Percentiles rank a stretch among this genome's conserved stretches.
These are phyloP conservation scores for Byssothecium circinans DNA, from an alignment of 2,329 filamentous ascomycete species.

Conservation along the genomic window DNA sequence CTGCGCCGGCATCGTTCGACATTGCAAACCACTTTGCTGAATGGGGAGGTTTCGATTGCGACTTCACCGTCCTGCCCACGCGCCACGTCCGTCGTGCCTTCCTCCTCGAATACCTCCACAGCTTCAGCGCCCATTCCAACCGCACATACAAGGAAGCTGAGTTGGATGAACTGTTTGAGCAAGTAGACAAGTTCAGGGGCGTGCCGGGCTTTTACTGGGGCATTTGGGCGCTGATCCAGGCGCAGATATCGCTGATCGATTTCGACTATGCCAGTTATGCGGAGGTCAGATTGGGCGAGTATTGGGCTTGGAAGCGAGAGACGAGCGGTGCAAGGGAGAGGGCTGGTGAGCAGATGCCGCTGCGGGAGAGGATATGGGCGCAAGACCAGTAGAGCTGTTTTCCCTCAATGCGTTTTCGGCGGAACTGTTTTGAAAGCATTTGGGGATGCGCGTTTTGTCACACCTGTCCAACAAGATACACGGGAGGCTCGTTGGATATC, in stretches of 20 bases:
- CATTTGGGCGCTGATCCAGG: slow-evolving; percentile 94
- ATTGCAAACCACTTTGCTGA: slow-evolving; percentile 98
- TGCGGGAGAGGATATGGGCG: slow-evolving; percentile 81
- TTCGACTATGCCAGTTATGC: slow-evolving; percentile 96
- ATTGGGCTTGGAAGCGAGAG: slow-evolving; percentile 87
- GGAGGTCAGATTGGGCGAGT: slow-evolving; percentile 82
- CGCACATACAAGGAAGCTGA: slow-evolving; percentile 56
- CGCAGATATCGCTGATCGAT: slow-evolving; percentile 89
- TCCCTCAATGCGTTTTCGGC: no score
- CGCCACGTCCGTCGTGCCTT: slow-evolving; percentile 76
- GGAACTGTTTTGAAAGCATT: no score
- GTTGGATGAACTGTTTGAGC: slow-evolving; percentile 68
- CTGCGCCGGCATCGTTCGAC: slow-evolving; percentile 92
- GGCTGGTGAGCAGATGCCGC: slow-evolving; percentile 62
- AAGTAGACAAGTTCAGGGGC: slow-evolving; percentile 86
- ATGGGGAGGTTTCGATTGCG: slow-evolving; percentile 96
- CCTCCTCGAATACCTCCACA: slow-evolving; percentile 76
- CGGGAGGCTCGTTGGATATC: not conserved
- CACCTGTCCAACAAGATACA: not conserved
- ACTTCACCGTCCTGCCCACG: slow-evolving; percentile 81
- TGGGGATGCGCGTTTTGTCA: no score
- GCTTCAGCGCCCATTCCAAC: slow-evolving; percentile 59
- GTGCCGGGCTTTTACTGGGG: slow-evolving; percentile 90
- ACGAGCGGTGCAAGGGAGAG: slow-evolving; percentile 61
- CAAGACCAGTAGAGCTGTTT: slow-evolving; percentile 48